Evolutionary conservation across 805 yeast genomes (phyloP), one percentile per base, ranked within the genome.

Genomic region (Metschnikowia dekortorum): DNA sequence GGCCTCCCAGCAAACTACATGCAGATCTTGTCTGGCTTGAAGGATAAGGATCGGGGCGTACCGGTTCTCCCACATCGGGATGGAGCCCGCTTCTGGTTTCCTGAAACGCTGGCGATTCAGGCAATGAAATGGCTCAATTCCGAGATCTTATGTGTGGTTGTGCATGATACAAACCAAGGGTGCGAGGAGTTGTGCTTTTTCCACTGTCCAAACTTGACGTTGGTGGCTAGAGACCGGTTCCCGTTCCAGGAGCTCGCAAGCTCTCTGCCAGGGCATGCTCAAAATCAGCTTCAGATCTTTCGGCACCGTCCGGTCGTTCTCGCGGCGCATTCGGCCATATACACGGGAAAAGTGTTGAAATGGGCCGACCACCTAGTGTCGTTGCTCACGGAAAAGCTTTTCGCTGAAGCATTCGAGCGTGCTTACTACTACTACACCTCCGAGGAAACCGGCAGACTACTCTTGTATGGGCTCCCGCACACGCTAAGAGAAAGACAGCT

Each of bases 341-440:
- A 68, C 6, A 73, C 83, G 2, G 96, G 91, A 0, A 71, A 81
- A 26, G 65, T 82, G 13, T 70, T 82, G 2, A 82, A 77, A 56
- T 89, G 90, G 96, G 88, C 85, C 0, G 91, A 86, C 55, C 69
- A 74, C 29, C 63, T 87, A 1, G 63, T 79, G 50, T 70, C 66
- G 6, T 60, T 79, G 10, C 69, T 89, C 44, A 69, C 78, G 9
- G 56, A 66, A 1, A 81, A 78, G 1, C 63, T 76, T 22, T 84
- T 82, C 48, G 63, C 78, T 6, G 68, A 64, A 2, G 91, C 95
- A 0, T 70, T 88, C n/a, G 64, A 69, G 2, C 68, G 76, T 13
- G 84, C 87, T 0, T 69, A 77, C 41, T 64, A 66, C 7, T 86
- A 78, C 60, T 88, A 80, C 53, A 55, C 59, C 31, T 62, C 70